phyloP scores from a whole-genome alignment of 164 flowering plant genomes.

The Malania oleifera region DNA sequence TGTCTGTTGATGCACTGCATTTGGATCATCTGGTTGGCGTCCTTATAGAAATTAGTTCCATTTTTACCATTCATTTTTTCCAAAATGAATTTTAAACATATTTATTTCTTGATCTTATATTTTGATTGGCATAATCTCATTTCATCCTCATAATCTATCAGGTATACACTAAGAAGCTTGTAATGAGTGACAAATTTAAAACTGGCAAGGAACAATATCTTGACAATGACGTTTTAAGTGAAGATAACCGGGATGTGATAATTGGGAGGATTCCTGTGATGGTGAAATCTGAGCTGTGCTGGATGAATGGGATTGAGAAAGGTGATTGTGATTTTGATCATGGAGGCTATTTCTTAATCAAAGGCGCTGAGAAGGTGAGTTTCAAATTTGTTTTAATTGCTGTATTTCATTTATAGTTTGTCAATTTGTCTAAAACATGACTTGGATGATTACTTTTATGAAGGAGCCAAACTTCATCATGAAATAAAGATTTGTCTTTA shows the following conservation, averaged over 20 bases:
- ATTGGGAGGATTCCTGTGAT: slow-evolving; percentile 91
- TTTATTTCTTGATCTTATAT: too few species aligned
- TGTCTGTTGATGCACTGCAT: not conserved
- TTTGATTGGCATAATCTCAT: too few species aligned
- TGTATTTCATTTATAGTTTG: too few species aligned
- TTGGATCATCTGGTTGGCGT: not conserved
- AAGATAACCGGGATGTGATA: slow-evolving; percentile 36
- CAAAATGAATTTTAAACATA: too few species aligned
- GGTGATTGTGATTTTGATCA: slow-evolving; percentile 83
- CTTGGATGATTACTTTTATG: too few species aligned
- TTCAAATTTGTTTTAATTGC: slow-evolving; percentile 5
- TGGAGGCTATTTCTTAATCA: slow-evolving; percentile 89
- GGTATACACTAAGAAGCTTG: slow-evolving; percentile 52
- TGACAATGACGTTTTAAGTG: slow-evolving; percentile 31
- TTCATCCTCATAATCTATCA: slow-evolving; percentile 19
- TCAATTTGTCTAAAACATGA: too few species aligned
- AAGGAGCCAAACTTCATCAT: too few species aligned
- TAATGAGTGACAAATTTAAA: slow-evolving; percentile 75
- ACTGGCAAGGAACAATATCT: slow-evolving; percentile 60
- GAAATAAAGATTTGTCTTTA: too few species aligned
- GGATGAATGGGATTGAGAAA: slow-evolving; percentile 53
- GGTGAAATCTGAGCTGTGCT: slow-evolving; percentile 83
- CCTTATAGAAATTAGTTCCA: not conserved
- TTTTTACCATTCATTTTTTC: not conserved
- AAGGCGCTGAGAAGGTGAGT: slow-evolving; percentile 89